Conservation (phyloP, 2,329 filamentous ascomycete genomes). For the Chrysoporthe cubensis region DNA sequence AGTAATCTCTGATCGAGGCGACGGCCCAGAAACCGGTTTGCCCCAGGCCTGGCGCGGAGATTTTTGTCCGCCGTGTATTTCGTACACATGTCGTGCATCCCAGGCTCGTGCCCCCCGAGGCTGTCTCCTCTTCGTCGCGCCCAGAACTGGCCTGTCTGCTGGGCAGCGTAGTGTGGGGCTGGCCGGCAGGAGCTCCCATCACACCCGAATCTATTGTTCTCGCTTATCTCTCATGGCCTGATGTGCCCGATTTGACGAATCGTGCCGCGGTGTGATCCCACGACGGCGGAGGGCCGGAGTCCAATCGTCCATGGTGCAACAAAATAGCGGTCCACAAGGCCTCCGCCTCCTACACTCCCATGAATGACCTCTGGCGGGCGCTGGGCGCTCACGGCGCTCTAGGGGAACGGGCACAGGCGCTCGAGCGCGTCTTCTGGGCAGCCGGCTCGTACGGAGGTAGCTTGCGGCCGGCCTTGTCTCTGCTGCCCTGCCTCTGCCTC, state of each 20-base stretch:
- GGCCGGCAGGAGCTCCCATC: background rate
- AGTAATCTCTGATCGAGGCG: slow-evolving; percentile 8
- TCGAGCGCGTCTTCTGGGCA: background rate
- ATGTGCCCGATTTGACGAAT: background rate
- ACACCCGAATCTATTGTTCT: background rate
- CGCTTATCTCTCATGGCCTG: background rate
- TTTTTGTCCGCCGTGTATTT: background rate
- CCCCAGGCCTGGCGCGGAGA: background rate
- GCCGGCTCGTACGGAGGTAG: background rate
- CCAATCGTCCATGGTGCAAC: background rate
- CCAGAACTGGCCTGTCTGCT: background rate
- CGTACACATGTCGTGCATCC: slow-evolving; percentile 1
- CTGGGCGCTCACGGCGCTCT: background rate
- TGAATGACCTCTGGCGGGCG: background rate
- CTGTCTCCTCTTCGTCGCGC: background rate
- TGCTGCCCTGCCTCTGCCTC: background rate
- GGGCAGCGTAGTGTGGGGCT: background rate
- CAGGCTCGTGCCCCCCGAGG: background rate
- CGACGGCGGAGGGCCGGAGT: background rate
- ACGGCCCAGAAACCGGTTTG: slow-evolving; percentile 11
- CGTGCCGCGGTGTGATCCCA: background rate
- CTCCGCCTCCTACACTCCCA: background rate
- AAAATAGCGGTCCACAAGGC: background rate
- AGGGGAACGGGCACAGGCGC: background rate
- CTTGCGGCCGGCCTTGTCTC: background rate